These are phyloP conservation scores for Funneliformis geosporum DNA, from an alignment of 192 early-diverging fungal species.

Conservation along the genomic window DNA sequence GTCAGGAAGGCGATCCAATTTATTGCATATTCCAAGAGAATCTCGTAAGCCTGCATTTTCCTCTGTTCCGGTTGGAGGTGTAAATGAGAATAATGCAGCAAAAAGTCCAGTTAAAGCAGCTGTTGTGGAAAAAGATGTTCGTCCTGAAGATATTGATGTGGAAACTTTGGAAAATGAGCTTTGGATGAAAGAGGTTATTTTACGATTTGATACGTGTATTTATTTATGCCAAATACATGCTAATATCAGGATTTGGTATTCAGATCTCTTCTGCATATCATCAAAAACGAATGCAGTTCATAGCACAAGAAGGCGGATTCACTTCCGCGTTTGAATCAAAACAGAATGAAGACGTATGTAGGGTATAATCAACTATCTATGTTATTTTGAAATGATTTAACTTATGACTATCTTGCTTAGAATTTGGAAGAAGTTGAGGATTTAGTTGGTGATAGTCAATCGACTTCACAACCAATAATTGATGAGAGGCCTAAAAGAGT, in stretches of 20 bases:
- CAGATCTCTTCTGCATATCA: constrained; percentile 19
- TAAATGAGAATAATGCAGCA: background rate
- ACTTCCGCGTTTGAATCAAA: background rate
- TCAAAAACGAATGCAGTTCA: constrained; percentile 13
- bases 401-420: background rate
- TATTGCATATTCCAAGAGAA: background rate
- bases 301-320: constrained; percentile 15
- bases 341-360: background rate
- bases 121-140: background rate
- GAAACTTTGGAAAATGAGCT: constrained; percentile 19
- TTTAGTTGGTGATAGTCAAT: background rate
- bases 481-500: constrained; percentile 7
- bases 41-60: background rate
- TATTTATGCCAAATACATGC: no score
- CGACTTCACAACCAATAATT: background rate
- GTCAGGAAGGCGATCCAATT: background rate
- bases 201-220: background rate
- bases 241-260: background rate
- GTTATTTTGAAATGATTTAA: background rate
- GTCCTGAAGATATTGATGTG: background rate
- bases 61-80: background rate
- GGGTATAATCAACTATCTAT: background rate
- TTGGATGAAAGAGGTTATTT: constrained; percentile 16
- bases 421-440: background rate
- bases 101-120: background rate